A percentile compares a stretch with the other conserved stretches of the same genome.
Evolutionary conservation across 306 rosid species (phyloP).

Genomic region (Castanea mollissima): DNA sequence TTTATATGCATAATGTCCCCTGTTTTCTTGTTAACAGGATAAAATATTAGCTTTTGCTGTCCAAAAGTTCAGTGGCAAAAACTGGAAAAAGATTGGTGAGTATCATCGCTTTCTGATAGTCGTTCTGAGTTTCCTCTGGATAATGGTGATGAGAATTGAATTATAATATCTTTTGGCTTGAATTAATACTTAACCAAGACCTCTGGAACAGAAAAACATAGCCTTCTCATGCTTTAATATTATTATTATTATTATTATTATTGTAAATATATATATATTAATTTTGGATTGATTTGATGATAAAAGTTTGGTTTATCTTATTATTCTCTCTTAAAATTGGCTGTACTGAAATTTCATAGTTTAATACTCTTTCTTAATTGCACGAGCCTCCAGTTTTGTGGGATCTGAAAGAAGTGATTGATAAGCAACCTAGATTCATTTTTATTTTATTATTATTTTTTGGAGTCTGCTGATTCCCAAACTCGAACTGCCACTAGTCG

Average conservation of each 20-base stretch:
- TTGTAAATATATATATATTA: background rate
- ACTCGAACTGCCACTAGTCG: no score
- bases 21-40: conserved; percentile 30
- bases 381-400: no score
- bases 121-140: background rate
- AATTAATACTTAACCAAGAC: background rate
- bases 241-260: no score
- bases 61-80: conserved; percentile 24
- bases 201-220: no score
- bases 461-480: no score
- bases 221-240: no score
- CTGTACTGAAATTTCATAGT: no score
- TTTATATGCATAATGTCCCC: background rate
- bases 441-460: no score
- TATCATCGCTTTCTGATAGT: background rate
- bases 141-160: background rate
- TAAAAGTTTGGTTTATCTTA: background rate
- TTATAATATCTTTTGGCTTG: background rate
- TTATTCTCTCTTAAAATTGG: no score
- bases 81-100: conserved; percentile 48
- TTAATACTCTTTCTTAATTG: no score
- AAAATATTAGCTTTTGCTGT: conserved; percentile 31
- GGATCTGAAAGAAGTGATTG: no score
- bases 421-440: no score
- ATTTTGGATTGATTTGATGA: background rate